These are phyloP conservation scores for Colletotrichum phormii DNA, from an alignment of 2,329 filamentous ascomycete species.

Conservation along the genomic window DNA sequence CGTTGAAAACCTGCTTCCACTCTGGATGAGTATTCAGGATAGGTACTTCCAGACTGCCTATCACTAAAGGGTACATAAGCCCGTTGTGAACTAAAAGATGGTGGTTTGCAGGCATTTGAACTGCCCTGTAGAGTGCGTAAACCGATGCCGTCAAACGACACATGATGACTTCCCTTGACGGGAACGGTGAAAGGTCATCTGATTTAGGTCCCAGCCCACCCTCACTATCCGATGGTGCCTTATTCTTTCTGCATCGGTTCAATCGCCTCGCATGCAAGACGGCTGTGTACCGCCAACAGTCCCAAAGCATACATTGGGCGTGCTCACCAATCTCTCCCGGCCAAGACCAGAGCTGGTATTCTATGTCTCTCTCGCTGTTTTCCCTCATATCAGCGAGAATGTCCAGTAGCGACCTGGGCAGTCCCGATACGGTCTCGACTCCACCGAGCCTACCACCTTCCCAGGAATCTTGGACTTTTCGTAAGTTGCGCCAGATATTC, in stretches of 20 bases:
- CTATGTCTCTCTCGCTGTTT: slow-evolving; percentile 26
- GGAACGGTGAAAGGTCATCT: not conserved
- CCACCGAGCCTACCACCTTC: slow-evolving; percentile 21
- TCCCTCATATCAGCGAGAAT: slow-evolving; percentile 39
- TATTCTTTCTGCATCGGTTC: not conserved
- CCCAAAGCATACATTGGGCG: slow-evolving; percentile 45
- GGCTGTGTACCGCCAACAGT: slow-evolving; percentile 42
- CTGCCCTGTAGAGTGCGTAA: slow-evolving; percentile 40
- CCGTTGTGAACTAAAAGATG: slow-evolving; percentile 41
- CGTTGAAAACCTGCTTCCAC: slow-evolving; percentile 37
- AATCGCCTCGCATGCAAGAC: slow-evolving; percentile 40
- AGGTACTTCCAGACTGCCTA: slow-evolving; percentile 41
- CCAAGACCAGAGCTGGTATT: slow-evolving; percentile 40
- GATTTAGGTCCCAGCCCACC: not conserved
- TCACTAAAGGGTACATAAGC: slow-evolving; percentile 43
- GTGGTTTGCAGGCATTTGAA: slow-evolving; percentile 31
- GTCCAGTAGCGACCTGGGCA: slow-evolving; percentile 43
- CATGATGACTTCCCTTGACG: slow-evolving; percentile 39
- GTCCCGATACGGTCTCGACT: slow-evolving; percentile 45
- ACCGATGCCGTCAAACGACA: slow-evolving; percentile 41
- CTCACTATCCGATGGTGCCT: not conserved
- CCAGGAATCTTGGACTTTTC: slow-evolving; percentile 32
- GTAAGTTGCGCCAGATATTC: slow-evolving; percentile 33
- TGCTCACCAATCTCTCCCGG: slow-evolving; percentile 42
- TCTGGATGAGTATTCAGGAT: slow-evolving; percentile 32